Percentiles rank a stretch among this genome's conserved stretches.
Conservation (phyloP, 345 rosid genomes). For the Melaleuca alternifolia region DNA sequence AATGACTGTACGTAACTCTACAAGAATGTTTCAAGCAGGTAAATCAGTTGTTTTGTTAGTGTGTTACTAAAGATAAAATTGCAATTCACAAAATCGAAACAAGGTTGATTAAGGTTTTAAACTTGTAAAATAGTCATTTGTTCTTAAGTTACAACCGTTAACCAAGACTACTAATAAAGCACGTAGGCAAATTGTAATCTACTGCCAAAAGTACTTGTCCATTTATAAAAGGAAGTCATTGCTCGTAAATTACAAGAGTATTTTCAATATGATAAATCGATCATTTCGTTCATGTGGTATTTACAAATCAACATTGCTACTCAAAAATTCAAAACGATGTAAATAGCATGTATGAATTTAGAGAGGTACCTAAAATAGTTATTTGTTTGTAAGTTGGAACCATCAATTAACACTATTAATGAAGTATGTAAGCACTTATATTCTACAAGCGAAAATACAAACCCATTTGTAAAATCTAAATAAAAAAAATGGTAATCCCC, state of each 20-base stretch:
- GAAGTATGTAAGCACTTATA: not conserved
- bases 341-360: not conserved
- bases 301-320: not conserved
- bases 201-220: not conserved
- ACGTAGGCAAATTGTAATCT: accelerated
- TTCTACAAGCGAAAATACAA: accelerated
- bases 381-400: not conserved
- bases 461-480: not conserved
- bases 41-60: accelerated
- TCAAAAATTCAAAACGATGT: not conserved
- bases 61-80: no score
- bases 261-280: accelerated
- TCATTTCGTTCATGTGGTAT: not conserved
- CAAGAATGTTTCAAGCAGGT: accelerated
- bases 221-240: accelerated
- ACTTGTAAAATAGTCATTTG: not conserved
- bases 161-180: not conserved
- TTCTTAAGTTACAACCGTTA: accelerated
- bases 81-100: not conserved
- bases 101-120: no score
- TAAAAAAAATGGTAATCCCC: not conserved
- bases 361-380: accelerated
- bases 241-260: no score
- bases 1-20: accelerated
- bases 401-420: not conserved